Base-by-base conservation (phyloP, 768 basidiomycete species). In the Podaxis carcinomalis region DNA sequence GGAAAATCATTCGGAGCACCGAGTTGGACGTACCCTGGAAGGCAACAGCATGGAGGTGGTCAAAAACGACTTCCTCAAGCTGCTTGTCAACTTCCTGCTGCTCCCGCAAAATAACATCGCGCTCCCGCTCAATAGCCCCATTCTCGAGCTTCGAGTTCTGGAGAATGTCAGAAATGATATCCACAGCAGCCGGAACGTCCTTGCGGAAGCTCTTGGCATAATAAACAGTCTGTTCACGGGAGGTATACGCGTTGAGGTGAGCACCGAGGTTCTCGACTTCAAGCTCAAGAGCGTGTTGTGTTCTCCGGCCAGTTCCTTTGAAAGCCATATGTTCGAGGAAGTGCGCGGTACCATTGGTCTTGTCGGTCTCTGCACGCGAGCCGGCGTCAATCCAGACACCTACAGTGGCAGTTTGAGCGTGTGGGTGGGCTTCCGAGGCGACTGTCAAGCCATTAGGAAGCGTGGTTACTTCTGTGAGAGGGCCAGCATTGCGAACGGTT, bases 61-160 rank as follows among this genome's bases (percentile, higher is more conserved):
- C 97, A 68, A 99, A 98, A 7, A 98, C 93, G 69, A 98, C 95
- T 75, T 98, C 97, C 78, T 98, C 95, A 55, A 92, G 76, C 80
- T 97, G 95, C 80, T 98, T 98, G 78, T 97, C 95, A 32, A 98
- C 97, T 79, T 98, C 97, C 78, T 98, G 92, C 78, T 97, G 95
- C 74, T 99, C 97, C 64, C 97, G 83, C 58, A 98, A 75, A 66
- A 98, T 98, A 44, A 98, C 95, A 72, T 95, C 94, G 47, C 95
- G 86, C 78, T 98, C 97, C 65, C 95, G 81, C 77, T 98, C 97
- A 66, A 99, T 87, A 0, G 95, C 95, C 27, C 80, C 65, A 56
- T 73, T 75, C 71, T 99, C 97, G 53, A 98, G 83, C 78, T 95
- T 98, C 35, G 93, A 94, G 77, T 95, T 96, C 74, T 97, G 95